Conservation (phyloP, 2,329 filamentous ascomycete genomes). For the Pyrenophora seminiperda region DNA sequence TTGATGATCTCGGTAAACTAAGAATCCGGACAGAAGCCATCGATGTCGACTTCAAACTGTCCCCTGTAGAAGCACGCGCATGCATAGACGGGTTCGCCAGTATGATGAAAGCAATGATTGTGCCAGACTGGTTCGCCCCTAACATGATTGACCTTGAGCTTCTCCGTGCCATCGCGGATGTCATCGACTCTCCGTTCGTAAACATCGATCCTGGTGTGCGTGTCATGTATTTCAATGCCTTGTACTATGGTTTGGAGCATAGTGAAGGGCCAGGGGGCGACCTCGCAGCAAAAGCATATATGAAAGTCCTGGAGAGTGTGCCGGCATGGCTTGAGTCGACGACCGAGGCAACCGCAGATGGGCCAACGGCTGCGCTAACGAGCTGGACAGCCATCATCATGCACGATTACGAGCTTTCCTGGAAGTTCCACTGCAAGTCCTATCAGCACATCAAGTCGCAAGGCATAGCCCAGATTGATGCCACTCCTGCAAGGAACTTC, state of each 20-base stretch:
- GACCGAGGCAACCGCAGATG: constrained; percentile 25
- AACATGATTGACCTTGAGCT: constrained; percentile 22
- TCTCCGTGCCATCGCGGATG: constrained; percentile 27
- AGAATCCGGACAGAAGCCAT: constrained; percentile 24
- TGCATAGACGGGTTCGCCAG: constrained; percentile 31
- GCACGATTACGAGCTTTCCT: constrained; percentile 37
- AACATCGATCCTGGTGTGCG: constrained; percentile 31
- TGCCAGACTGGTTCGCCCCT: constrained; percentile 24
- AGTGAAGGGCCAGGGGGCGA: constrained; percentile 20
- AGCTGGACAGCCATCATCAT: constrained; percentile 33
- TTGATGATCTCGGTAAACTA: constrained; percentile 35
- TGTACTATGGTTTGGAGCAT: constrained; percentile 32
- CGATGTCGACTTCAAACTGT: constrained; percentile 20
- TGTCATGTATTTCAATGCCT: constrained; percentile 36
- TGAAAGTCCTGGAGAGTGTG: constrained; percentile 33
- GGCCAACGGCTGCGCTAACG: constrained; percentile 27
- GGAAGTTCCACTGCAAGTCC: constrained; percentile 38
- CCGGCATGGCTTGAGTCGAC: constrained; percentile 33
- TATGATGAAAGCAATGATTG: constrained; percentile 21
- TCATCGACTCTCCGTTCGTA: constrained; percentile 35
- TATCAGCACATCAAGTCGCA: constrained; percentile 30
- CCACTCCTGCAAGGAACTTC: constrained; percentile 20
- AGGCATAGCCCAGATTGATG: constrained; percentile 31
- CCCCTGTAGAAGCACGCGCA: constrained; percentile 21
- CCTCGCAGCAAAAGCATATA: constrained; percentile 29